Evolutionary conservation across 371 early-diverging fungal species (phyloP).

Genomic region (Rhizomucor pusillus): DNA sequence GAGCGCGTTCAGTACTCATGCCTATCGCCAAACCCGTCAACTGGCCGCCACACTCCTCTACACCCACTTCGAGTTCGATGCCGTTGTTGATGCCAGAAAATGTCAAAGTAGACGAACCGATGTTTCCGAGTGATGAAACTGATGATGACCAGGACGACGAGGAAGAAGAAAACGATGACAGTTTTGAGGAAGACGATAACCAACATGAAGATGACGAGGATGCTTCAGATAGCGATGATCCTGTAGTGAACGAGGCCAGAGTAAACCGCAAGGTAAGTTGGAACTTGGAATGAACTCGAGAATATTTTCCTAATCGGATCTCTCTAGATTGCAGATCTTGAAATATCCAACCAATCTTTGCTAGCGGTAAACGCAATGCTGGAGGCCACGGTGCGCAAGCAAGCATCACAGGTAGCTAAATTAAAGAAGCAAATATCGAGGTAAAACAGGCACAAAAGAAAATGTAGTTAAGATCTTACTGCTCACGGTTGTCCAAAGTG

Average conservation of each 20-base stretch:
- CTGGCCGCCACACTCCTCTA: too few species aligned
- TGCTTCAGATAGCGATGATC: slow-evolving; percentile 20
- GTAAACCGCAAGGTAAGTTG: slow-evolving; percentile 38
- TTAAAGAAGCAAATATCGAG: slow-evolving; percentile 27
- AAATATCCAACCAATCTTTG: slow-evolving; percentile 49
- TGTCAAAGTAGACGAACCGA: slow-evolving; percentile 2
- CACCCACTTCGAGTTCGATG: neutral
- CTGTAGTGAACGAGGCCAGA: slow-evolving; percentile 35
- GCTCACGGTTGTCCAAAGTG: too few species aligned
- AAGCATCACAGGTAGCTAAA: slow-evolving; percentile 45
- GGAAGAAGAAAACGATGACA: too few species aligned
- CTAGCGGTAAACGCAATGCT: slow-evolving; percentile 50
- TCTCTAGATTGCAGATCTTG: slow-evolving; percentile 50
- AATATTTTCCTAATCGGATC: neutral
- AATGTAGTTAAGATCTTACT: too few species aligned
- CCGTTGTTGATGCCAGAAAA: neutral
- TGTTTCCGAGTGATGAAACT: slow-evolving; percentile 11
- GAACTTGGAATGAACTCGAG: neutral
- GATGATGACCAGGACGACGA: neutral
- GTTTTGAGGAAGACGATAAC: too few species aligned
- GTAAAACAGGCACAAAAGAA: too few species aligned
- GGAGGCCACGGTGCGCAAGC: slow-evolving; percentile 49
- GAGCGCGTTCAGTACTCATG: too few species aligned
- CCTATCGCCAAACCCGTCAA: too few species aligned
- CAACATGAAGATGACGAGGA: slow-evolving; percentile 17